These are phyloP conservation scores for Globisporangium perplexum DNA, from an alignment of 352 stramenopile genomes.

Conservation along the genomic window DNA sequence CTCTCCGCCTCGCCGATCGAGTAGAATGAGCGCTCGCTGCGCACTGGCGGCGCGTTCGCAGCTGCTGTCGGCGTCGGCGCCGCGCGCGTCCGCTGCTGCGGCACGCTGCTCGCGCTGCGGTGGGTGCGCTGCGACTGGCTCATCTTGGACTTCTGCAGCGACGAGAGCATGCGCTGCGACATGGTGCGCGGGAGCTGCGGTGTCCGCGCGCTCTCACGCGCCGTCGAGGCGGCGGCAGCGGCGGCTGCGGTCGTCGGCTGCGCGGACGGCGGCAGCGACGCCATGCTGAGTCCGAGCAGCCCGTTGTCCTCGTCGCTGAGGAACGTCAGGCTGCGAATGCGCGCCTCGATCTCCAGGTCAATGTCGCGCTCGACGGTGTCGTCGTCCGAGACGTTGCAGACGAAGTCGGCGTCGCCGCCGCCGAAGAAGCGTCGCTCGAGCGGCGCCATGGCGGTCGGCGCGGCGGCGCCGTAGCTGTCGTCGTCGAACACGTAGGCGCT, in stretches of 20 bases:
- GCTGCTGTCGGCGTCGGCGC: neutral
- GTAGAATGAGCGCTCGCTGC: constrained; percentile 13
- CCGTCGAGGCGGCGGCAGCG: neutral
- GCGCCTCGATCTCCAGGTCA: constrained; percentile 66
- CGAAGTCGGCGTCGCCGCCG: constrained; percentile 20
- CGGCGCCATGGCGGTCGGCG: constrained; percentile 6
- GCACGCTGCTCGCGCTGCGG: neutral
- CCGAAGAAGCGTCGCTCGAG: constrained; percentile 8
- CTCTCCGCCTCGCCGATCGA: neutral
- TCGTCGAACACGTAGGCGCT: constrained; percentile 16
- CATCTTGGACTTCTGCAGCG: constrained; percentile 33
- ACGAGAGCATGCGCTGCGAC: constrained; percentile 60
- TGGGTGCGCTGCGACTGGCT: constrained; percentile 14
- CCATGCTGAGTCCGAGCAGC: constrained; percentile 9
- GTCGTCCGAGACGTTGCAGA: constrained; percentile 54
- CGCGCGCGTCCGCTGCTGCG: constrained; percentile 1
- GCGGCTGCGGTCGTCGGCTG: no score
- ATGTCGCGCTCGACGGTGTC: constrained; percentile 64
- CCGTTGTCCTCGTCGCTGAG: constrained; percentile 14
- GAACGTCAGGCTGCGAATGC: constrained; percentile 25
- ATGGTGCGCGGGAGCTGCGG: constrained; percentile 24
- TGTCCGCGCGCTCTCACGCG: constrained; percentile 1
- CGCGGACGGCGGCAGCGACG: neutral
- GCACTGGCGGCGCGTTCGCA: neutral
- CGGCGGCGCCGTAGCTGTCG: neutral